Evolutionary conservation across 768 basidiomycete genomes (phyloP), one percentile per base, ranked within the genome.

Genomic region (Pleurotus sapidus): DNA sequence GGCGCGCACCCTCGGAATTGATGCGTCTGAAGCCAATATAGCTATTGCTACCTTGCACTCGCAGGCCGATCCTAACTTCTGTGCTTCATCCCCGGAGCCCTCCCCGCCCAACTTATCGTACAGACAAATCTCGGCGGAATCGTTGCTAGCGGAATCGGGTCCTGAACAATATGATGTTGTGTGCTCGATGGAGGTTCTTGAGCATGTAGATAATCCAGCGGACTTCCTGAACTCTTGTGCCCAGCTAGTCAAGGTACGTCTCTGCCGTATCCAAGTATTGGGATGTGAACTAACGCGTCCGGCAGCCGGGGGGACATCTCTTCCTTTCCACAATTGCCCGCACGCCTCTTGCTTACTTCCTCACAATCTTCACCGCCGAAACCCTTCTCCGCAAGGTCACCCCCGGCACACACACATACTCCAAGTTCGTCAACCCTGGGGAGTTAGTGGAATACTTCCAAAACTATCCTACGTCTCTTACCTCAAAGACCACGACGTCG

Each of bases 151-250:
- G 9, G 84, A 86, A 4, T 54, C 39, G 14, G 38, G 37, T 12
- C 68, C 81, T 12, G 79, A 78, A 63, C 83, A 83, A 51, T 98
- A 88, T 67, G 96, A 98, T 68, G 82, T 95, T 17, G 95, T 99
- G 12, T 97, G 94, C 68, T 91, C 95, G 8, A 93, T 98, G 93
- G 97, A 99, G 70, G 96, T 99, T 6, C 68, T 99, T 27, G 97
- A 99, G 73, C 97, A 99, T 66, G 97, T 99, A 50, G 91, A 97
- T 67, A 88, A 96, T 65, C 95, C 97, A 1, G 77, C 84, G 5
- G 78, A 80, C 5, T 99, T 99, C 70, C 79, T 99, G 49, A 76
- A 82, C 25, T 84, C 88, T 39, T 89, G 94, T 62, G 90, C 90
- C 0, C 79, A 88, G 57, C 81, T 98, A 27, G 84, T 96, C 62